Base-by-base conservation (phyloP, 257 asterid species). In the Solanum arcanum region DNA sequence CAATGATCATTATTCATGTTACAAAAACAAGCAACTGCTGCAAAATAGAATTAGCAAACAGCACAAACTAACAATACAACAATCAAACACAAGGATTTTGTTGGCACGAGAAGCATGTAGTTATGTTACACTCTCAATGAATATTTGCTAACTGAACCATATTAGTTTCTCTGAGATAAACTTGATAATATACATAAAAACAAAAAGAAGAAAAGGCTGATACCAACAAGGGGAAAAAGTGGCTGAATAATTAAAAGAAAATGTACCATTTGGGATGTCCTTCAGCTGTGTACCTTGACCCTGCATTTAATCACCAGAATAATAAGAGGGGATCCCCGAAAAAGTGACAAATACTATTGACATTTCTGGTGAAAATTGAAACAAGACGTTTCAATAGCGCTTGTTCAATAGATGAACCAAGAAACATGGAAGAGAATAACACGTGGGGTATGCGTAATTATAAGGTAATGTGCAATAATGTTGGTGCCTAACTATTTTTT, bases 211-310 rank as follows among this genome's bases (percentile, higher is more conserved):
- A 4, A 83, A 80, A 86, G 75, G 11, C 59, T 42, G 83, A 83
- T 76, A 27, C 68, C 66, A 20, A 74, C 66, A 86, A 68, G 83
- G 25, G 74, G 20, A 72, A 64, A 64, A 44, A 42, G 23, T 27
- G 20, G 13, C 41, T 7, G 41, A 74, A 46, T 9, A 25, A 49
- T n/a, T 64, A 11, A 73, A 7, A 3, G 86, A 88, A 85, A 87
- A 87, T 94, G 91, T 94, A 95, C 95, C 93, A 77, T 91, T 94
- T n/a, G 99, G 99, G 90, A 96, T 96, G 86, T 94, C 99, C 90
- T 91, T 96, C 4, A 96, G 97, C 73, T 91, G 93, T 6, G 93
- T 93, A 15, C 99, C 99, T 88, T 86, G 92, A 68, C 99, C 99
- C 99, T 96, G 93, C 72, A 87, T 86, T 86, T 70, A 73, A 25